Base-by-base conservation (phyloP, 352 stramenopile genomes). In the Pythium coloratum region DNA sequence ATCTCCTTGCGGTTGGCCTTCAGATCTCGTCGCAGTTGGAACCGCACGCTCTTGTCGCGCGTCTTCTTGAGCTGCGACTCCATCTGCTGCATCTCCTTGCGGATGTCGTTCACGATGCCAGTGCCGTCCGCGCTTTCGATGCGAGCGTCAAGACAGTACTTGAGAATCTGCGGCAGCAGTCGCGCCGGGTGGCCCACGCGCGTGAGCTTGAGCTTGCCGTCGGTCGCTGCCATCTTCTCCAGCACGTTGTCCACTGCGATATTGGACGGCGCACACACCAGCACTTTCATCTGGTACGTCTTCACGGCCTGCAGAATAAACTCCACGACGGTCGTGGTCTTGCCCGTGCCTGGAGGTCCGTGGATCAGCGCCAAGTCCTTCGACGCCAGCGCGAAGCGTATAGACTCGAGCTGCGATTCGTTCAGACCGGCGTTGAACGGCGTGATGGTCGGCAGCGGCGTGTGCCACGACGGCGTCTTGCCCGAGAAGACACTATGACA, bases 191-290 rank as follows among this genome's bases (percentile, higher is more conserved):
- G 98, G 2, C 98, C 97, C 12, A 99, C 71, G 32, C 86, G 81
- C 28, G 75, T 90, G 16, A 95, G 64, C 30, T 57, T 55, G 7
- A 95, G 58, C 47, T 77, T 78, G 28, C 42, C n/a, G 44, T 58
- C 55, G 7, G 76, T 72, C 30, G 58, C 75, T 3, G 96, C 89
- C 1, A 99, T 66, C 46, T 97, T 95, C 75, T 98, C 94, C 40
- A 99, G 76, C 8, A 99, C 86, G 75, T 99, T 99, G 80, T 99
- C 97, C 14, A 99, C 97, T 2, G 97, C 97, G 40, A 99, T 96
- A 80, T 99, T 99, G 49, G 95, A 99, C 34, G 97, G 97, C 62
- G 97, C 97, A 56, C 93, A 98, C 5, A 99, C 96, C 20, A 99
- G 80, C 16, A 99, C 89, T 63, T 94, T 96, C 70, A 94, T 86